A percentile compares a stretch with the other conserved stretches of the same genome.
These are phyloP conservation scores for Iberis pinnata DNA, from an alignment of 345 rosid species.

Conservation along the genomic window DNA sequence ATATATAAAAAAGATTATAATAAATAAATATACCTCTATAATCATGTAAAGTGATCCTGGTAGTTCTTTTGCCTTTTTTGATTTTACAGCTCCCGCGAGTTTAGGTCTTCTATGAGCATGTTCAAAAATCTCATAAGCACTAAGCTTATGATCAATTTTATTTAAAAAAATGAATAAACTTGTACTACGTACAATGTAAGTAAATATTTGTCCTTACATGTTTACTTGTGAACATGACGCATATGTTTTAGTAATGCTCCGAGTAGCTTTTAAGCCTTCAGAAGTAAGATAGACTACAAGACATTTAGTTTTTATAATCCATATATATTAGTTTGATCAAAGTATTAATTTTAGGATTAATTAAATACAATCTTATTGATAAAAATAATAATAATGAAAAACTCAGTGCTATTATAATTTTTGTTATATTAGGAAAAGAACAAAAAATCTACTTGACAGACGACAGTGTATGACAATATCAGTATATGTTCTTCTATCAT, in stretches of 20 bases:
- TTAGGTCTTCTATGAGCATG: conserved; percentile 17
- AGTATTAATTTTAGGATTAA: not conserved
- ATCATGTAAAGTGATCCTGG: conserved; percentile 22
- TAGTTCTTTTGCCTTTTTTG: conserved; percentile 19
- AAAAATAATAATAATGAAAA: too few species aligned
- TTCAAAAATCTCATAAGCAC: conserved; percentile 3
- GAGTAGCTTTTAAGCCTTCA: conserved; percentile 19
- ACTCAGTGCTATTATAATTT: too few species aligned
- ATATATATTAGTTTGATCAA: not conserved
- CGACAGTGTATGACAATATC: too few species aligned
- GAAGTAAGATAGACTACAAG: conserved; percentile 1
- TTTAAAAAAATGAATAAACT: not conserved
- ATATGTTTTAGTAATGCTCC: not conserved
- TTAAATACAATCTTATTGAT: too few species aligned
- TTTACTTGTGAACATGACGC: conserved; percentile 9
- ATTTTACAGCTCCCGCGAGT: not conserved
- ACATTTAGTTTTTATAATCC: not conserved
- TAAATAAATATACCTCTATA: conserved; percentile 15
- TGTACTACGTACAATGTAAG: not conserved
- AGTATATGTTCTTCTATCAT: too few species aligned
- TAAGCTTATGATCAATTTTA: not conserved
- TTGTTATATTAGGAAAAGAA: too few species aligned
- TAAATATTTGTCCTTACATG: conserved; percentile 10
- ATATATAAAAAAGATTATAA: not conserved
- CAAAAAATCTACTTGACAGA: too few species aligned